Conservation (phyloP, 2,329 filamentous ascomycete genomes). For the Raffaelea ambrosiae region DNA sequence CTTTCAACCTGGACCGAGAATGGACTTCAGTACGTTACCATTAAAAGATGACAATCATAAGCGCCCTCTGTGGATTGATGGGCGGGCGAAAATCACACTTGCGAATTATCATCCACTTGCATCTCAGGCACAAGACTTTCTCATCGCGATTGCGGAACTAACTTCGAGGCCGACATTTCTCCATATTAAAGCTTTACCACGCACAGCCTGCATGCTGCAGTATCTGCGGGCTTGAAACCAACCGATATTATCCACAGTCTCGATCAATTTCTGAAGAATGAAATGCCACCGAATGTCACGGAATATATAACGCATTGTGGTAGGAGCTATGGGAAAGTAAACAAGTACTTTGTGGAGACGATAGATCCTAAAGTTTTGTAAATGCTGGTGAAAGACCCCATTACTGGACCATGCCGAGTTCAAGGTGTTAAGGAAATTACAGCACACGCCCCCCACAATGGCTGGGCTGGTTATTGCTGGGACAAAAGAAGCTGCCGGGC, state of each 20-base stretch:
- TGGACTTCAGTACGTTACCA: too few relatives aligned
- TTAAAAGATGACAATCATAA: slow-evolving; percentile 85
- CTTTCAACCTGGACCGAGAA: too few relatives aligned
- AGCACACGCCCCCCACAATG: slow-evolving; percentile 81
- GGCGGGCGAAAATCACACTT: slow-evolving; percentile 77
- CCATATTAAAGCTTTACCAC: slow-evolving; percentile 86
- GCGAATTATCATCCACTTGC: slow-evolving; percentile 90
- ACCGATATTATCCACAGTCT: slow-evolving; percentile 85
- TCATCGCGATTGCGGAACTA: slow-evolving; percentile 93
- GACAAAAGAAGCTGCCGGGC: slow-evolving; percentile 84
- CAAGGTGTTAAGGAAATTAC: slow-evolving; percentile 46
- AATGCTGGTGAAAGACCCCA: slow-evolving; percentile 69
- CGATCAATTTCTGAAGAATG: slow-evolving; percentile 81
- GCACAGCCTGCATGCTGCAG: slow-evolving; percentile 89
- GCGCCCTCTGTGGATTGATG: slow-evolving; percentile 87
- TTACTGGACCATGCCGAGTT: slow-evolving; percentile 72
- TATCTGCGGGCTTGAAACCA: slow-evolving; percentile 85
- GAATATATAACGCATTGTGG: slow-evolving; percentile 74
- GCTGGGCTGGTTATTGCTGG: slow-evolving; percentile 85
- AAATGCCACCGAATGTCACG: slow-evolving; percentile 71
- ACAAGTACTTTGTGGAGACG: slow-evolving; percentile 89
- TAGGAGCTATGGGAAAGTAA: slow-evolving; percentile 88
- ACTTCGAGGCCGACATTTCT: slow-evolving; percentile 81
- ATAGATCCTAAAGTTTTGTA: slow-evolving; percentile 80
- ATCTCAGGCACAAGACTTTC: slow-evolving; percentile 80